These are phyloP conservation scores for Murraya paniculata DNA, from an alignment of 345 rosid genomes.

Conservation along the genomic window DNA sequence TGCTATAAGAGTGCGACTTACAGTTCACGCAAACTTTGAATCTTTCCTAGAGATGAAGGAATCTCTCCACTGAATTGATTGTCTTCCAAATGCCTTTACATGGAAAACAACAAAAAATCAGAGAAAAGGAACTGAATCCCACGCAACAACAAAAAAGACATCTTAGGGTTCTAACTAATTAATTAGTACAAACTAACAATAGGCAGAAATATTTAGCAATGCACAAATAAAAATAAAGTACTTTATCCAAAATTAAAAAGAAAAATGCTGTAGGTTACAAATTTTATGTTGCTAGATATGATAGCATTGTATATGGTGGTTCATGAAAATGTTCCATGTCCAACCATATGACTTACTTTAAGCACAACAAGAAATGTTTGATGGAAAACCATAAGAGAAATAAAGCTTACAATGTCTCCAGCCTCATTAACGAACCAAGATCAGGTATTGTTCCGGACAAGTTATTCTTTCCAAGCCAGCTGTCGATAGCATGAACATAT, in stretches of 20 bases:
- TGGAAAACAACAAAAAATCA: conserved; percentile 16
- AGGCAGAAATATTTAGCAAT: not conserved
- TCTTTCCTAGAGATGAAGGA: conserved; percentile 56
- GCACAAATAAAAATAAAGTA: not conserved
- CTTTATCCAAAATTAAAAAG: not conserved
- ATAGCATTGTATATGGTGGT: not conserved
- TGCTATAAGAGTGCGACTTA: conserved; percentile 38
- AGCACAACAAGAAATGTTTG: not conserved
- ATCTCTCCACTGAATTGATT: conserved; percentile 63
- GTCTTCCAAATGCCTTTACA: conserved; percentile 74
- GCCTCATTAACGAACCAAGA: conserved; percentile 51
- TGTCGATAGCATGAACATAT: conserved; percentile 30
- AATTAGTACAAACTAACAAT: not conserved
- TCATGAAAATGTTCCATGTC: not conserved
- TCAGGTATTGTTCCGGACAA: conserved; percentile 73
- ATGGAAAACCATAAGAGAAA: conserved; percentile 7
- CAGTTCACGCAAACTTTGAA: conserved; percentile 60
- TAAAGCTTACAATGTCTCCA: conserved; percentile 58
- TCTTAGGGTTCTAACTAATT: not conserved
- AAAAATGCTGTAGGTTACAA: not conserved
- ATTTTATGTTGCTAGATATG: not conserved
- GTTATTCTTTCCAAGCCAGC: conserved; percentile 73
- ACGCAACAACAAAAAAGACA: not conserved
- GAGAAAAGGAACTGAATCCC: conserved; percentile 16
- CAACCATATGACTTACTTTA: conserved; percentile 4